Evolutionary conservation across 2,329 filamentous ascomycete genomes (phyloP).

Genomic region (Fusarium sp.): DNA sequence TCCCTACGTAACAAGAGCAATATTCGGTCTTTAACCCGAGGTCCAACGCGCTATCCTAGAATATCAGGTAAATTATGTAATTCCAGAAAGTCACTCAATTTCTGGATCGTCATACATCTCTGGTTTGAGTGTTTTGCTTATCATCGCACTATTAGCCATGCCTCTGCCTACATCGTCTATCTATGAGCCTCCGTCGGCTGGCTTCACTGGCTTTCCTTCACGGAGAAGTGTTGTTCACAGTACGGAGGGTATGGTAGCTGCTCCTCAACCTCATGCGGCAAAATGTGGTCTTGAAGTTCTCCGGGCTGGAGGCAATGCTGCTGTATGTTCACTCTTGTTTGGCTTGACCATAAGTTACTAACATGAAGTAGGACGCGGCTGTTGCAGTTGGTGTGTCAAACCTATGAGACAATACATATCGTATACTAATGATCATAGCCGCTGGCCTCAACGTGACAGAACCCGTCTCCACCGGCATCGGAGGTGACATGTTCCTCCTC

Average conservation of each 20-base stretch:
- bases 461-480: slow-evolving; percentile 92
- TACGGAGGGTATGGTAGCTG: slow-evolving; percentile 90
- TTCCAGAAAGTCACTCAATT: no score
- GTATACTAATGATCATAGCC: slow-evolving; percentile 62
- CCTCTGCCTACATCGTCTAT: slow-evolving; percentile 62
- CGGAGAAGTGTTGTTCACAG: slow-evolving; percentile 93
- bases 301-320: slow-evolving; percentile 91
- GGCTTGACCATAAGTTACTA: slow-evolving; percentile 3
- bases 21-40: slow-evolving; percentile 26
- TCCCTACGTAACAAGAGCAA: slow-evolving; percentile 21
- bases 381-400: slow-evolving; percentile 80
- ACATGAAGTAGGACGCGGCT: slow-evolving; percentile 81
- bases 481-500: slow-evolving; percentile 96
- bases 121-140: background rate
- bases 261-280: slow-evolving; percentile 88
- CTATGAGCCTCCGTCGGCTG: slow-evolving; percentile 60
- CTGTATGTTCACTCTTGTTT: slow-evolving; percentile 68
- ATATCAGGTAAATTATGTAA: slow-evolving; percentile 15
- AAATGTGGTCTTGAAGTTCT: slow-evolving; percentile 88
- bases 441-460: slow-evolving; percentile 95
- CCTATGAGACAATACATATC: accelerated
- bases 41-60: background rate
- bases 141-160: slow-evolving; percentile 53
- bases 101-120: background rate
- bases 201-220: slow-evolving; percentile 78